phyloP scores from a whole-genome alignment of 2,329 filamentous ascomycete genomes.

The Ophiostoma perfectum region DNA sequence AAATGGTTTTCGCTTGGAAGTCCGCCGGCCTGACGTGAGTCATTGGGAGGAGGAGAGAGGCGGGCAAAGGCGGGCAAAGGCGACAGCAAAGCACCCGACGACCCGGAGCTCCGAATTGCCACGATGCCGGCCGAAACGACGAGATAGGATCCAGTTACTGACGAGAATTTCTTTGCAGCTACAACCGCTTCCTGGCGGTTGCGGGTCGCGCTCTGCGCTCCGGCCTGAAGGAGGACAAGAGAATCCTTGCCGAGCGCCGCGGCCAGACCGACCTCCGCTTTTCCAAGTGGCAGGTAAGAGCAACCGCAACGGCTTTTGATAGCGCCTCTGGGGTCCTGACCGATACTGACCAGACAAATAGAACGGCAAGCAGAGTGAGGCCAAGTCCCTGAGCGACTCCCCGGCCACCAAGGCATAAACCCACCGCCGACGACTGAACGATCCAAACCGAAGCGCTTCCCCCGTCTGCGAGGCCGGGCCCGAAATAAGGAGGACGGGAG shows the following conservation, averaged over 20 bases:
- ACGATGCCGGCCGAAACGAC: background rate
- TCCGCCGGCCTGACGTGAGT: slow-evolving; percentile 91
- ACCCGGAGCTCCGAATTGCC: background rate
- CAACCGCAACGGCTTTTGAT: background rate
- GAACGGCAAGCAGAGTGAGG: slow-evolving; percentile 94
- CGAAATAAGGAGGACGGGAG: background rate
- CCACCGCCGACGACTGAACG: background rate
- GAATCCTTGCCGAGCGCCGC: slow-evolving; percentile 80
- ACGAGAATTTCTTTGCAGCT: slow-evolving; percentile 52
- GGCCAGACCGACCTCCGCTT: slow-evolving; percentile 86
- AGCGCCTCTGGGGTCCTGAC: background rate
- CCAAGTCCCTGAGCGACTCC: slow-evolving; percentile 62
- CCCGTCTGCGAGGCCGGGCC: background rate
- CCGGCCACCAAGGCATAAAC: slow-evolving; percentile 37
- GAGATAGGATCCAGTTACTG: background rate
- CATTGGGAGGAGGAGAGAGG: slow-evolving; percentile 12
- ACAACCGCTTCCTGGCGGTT: slow-evolving; percentile 99
- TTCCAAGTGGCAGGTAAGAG: slow-evolving; percentile 81
- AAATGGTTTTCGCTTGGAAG: slow-evolving; percentile 98
- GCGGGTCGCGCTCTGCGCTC: slow-evolving; percentile 91
- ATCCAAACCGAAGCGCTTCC: background rate
- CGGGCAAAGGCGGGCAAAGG: background rate
- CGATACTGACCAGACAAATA: slow-evolving; percentile 58
- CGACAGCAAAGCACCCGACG: background rate
- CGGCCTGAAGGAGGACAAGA: slow-evolving; percentile 92